A percentile compares a stretch with the other conserved stretches of the same genome.
Evolutionary conservation across 257 asterid species (phyloP).

Genomic region (Forsythia suspensa): DNA sequence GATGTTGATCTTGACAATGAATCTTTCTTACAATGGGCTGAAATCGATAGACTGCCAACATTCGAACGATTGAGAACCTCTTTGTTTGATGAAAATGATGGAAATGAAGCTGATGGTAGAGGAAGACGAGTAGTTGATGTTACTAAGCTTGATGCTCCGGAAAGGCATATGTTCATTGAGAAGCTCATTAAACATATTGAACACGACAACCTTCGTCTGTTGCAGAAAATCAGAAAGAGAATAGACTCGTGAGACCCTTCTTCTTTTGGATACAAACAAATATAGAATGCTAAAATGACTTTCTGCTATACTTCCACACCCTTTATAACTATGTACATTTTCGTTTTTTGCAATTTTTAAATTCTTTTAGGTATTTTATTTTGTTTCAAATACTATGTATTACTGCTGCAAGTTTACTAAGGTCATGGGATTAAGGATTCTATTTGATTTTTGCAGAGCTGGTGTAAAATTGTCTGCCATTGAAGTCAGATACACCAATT

Average conservation of each 20-base stretch:
- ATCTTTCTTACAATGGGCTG: slow-evolving; percentile 44
- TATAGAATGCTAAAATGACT: background rate
- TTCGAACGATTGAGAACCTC: slow-evolving; percentile 32
- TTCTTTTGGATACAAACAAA: background rate
- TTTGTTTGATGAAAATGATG: slow-evolving; percentile 30
- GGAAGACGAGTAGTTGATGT: slow-evolving; percentile 46
- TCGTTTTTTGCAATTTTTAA: background rate
- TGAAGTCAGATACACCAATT: slow-evolving; percentile 55
- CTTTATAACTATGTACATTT: background rate
- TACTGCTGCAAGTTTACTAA: background rate
- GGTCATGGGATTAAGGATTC: background rate
- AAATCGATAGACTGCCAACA: slow-evolving; percentile 46
- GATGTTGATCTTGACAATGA: slow-evolving; percentile 32
- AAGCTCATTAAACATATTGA: slow-evolving; percentile 50
- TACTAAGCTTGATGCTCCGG: slow-evolving; percentile 38
- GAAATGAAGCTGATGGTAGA: slow-evolving; percentile 16
- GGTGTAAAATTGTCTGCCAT: slow-evolving; percentile 58
- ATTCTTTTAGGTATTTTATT: background rate
- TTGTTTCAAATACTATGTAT: background rate
- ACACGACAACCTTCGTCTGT: slow-evolving; percentile 46
- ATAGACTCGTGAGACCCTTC: slow-evolving; percentile 40
- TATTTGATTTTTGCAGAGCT: slow-evolving; percentile 41
- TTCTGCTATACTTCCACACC: background rate
- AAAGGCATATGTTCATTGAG: slow-evolving; percentile 44
- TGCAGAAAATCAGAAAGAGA: slow-evolving; percentile 48